Conservation (phyloP, 169 alveolate species). For the Cyclospora cayetanensis region DNA sequence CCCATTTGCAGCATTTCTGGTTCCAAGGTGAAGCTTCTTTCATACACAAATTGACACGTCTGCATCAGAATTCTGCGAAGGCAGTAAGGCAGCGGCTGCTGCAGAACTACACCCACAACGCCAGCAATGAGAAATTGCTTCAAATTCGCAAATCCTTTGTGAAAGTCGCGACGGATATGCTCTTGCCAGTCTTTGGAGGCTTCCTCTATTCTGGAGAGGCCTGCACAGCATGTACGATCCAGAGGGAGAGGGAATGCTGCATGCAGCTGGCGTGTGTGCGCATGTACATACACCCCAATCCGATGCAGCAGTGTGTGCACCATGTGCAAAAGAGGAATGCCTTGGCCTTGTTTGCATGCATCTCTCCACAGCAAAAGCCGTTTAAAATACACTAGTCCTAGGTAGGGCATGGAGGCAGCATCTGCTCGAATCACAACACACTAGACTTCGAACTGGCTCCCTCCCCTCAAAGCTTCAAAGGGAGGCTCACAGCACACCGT, state of each 20-base stretch:
- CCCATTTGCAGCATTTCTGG: conserved; percentile 8
- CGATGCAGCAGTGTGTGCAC: too few species aligned
- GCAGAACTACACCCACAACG: background rate
- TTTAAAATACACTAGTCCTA: too few species aligned
- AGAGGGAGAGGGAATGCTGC: too few species aligned
- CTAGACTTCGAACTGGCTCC: too few species aligned
- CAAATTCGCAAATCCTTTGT: background rate
- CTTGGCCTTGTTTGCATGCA: too few species aligned
- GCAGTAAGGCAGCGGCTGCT: background rate
- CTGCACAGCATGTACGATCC: too few species aligned
- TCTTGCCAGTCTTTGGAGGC: conserved; percentile 6
- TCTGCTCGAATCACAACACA: too few species aligned
- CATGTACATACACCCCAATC: too few species aligned
- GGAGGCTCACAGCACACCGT: background rate
- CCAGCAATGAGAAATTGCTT: background rate
- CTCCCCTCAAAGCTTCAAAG: background rate
- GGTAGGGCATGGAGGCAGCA: too few species aligned
- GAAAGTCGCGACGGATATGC: background rate
- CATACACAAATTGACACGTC: background rate
- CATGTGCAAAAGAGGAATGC: too few species aligned
- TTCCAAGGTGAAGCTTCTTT: conserved; percentile 17
- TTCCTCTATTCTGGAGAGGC: background rate
- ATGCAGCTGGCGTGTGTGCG: too few species aligned
- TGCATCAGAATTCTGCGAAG: conserved; percentile 15
- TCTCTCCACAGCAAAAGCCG: too few species aligned